Conservation (phyloP, 2,329 filamentous ascomycete genomes). For the Botrytis fabae region DNA sequence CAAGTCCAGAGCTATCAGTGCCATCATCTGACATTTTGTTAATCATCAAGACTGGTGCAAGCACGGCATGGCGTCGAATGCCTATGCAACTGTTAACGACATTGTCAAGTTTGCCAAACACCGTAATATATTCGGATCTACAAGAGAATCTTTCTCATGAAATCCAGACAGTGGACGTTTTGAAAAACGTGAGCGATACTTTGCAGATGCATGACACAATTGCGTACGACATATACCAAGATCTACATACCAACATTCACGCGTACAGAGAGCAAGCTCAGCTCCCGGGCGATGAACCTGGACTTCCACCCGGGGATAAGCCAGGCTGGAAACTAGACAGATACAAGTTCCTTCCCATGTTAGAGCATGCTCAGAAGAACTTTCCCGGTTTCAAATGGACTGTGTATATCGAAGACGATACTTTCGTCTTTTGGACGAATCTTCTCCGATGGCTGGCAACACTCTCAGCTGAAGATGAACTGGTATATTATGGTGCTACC, state of each 20-base stretch:
- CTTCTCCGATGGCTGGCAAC: slow-evolving; percentile 16
- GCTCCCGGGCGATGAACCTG: slow-evolving; percentile 24
- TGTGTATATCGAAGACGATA: slow-evolving; percentile 28
- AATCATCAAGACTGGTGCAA: slow-evolving; percentile 26
- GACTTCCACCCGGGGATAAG: background rate
- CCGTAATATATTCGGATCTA: slow-evolving; percentile 12
- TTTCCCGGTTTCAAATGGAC: slow-evolving; percentile 24
- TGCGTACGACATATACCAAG: slow-evolving; percentile 15
- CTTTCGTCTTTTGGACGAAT: slow-evolving; percentile 23
- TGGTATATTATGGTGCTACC: slow-evolving; percentile 21
- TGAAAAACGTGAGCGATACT: slow-evolving; percentile 20
- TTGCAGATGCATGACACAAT: slow-evolving; percentile 16
- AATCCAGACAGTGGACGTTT: slow-evolving; percentile 14
- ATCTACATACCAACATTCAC: background rate
- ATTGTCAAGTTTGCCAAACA: background rate
- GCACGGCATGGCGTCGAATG: slow-evolving; percentile 25
- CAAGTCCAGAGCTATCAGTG: background rate
- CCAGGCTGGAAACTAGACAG: slow-evolving; percentile 25
- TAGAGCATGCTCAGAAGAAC: slow-evolving; percentile 17
- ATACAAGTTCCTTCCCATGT: slow-evolving; percentile 28
- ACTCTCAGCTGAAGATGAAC: slow-evolving; percentile 17
- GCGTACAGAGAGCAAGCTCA: slow-evolving; percentile 23
- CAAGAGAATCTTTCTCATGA: background rate
- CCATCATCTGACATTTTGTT: slow-evolving; percentile 23
- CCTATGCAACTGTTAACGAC: slow-evolving; percentile 24